Percentiles rank a stretch among this genome's conserved stretches.
Conservation (phyloP, 306 rosid species). For the Medicago lupulina region DNA sequence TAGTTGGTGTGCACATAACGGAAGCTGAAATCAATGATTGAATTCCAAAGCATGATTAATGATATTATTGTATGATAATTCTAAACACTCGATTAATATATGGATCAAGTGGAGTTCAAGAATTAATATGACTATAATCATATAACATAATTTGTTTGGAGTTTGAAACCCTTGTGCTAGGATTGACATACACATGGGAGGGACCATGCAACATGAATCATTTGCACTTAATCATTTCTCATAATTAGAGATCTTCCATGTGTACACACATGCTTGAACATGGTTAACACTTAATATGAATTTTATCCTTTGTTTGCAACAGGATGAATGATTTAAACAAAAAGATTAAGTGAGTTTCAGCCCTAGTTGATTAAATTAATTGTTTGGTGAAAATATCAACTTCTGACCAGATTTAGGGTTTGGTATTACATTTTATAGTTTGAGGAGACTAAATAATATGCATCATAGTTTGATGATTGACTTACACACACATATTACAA, state of each 20-base stretch:
- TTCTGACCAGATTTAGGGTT: conserved; percentile 3
- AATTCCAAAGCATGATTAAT: conserved; percentile 27
- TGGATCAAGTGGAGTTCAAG: conserved; percentile 50
- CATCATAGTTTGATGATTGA: no score
- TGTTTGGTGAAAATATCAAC: not conserved
- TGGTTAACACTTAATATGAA: conserved; percentile 45
- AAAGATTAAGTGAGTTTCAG: not conserved
- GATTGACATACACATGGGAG: conserved; percentile 56
- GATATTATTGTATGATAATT: conserved; percentile 19
- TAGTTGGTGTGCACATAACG: conserved; percentile 29
- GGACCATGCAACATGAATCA: conserved; percentile 56
- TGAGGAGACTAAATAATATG: not conserved
- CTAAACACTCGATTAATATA: conserved; percentile 33
- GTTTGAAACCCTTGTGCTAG: conserved; percentile 34
- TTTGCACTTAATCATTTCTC: conserved; percentile 41
- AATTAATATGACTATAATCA: conserved; percentile 36
- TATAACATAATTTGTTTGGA: conserved; percentile 41
- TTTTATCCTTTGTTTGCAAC: conserved; percentile 14
- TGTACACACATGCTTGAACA: conserved; percentile 78
- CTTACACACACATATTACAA: no score
- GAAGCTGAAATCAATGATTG: conserved; percentile 46
- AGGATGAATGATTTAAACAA: conserved; percentile 37
- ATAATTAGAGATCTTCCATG: conserved; percentile 49
- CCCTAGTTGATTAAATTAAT: conserved; percentile 3
- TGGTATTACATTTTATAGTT: conserved; percentile 11